A percentile compares a stretch with the other conserved stretches of the same genome.
phyloP scores from a whole-genome alignment of 2,329 filamentous ascomycete species.

The Phoma sp. region DNA sequence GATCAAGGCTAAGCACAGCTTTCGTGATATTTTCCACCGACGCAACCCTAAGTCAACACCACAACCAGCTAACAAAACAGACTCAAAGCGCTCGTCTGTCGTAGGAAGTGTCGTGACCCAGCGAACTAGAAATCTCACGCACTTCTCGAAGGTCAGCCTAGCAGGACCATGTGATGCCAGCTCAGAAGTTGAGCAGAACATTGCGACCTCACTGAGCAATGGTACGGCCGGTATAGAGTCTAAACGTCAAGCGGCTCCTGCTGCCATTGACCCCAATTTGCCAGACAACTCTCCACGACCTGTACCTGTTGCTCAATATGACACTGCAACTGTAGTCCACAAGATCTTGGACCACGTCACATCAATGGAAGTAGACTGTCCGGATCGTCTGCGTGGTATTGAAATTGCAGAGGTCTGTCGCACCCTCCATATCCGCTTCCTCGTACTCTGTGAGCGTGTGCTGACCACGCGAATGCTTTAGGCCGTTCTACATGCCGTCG shows the following conservation, averaged over 20 bases:
- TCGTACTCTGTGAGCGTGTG: constrained; percentile 7
- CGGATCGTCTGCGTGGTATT: constrained; percentile 25
- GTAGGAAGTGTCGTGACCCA: constrained; percentile 26
- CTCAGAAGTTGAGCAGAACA: background rate
- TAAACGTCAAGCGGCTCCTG: background rate
- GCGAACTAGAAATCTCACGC: constrained; percentile 27
- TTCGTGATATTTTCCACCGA: constrained; percentile 34
- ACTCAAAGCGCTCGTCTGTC: constrained; percentile 23
- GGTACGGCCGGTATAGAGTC: background rate
- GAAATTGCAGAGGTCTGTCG: constrained; percentile 37
- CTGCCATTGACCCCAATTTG: background rate
- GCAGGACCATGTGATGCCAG: constrained; percentile 8
- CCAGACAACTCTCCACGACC: background rate
- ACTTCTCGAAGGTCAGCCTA: constrained; percentile 22
- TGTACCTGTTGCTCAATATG: background rate
- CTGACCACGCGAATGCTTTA: constrained; percentile 25
- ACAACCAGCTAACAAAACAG: constrained; percentile 3
- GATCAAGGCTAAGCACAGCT: constrained; percentile 31
- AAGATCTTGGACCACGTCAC: constrained; percentile 23
- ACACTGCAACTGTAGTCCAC: constrained; percentile 17
- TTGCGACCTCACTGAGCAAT: background rate
- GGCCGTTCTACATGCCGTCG: constrained; percentile 29
- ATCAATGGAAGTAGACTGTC: constrained; percentile 11
- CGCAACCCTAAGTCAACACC: constrained; percentile 12
- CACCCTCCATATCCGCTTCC: background rate